Evolutionary conservation across 78 protist species (phyloP).

Genomic region (Guillardia theta): DNA sequence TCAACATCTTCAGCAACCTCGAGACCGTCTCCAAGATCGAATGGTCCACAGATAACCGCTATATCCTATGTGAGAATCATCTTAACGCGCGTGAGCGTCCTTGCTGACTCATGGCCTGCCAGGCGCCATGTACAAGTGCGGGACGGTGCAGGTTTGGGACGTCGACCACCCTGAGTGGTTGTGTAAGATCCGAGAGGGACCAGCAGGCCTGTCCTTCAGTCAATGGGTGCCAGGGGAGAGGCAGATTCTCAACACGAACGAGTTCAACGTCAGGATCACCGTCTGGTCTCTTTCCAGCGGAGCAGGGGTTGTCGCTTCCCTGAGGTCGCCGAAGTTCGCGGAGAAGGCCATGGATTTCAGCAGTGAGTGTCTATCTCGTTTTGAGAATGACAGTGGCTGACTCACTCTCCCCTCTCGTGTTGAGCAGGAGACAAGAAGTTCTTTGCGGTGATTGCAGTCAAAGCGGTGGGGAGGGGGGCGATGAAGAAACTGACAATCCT

Average conservation of each 20-base stretch:
- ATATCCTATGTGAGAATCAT: not conserved
- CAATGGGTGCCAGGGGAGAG: not conserved
- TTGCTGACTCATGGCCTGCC: not conserved
- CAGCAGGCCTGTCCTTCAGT: not conserved
- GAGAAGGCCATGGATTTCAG: conserved; percentile 12
- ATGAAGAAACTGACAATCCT: not conserved
- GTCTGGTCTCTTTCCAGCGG: not conserved
- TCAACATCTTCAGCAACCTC: not conserved
- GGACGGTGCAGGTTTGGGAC: not conserved
- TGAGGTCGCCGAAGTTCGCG: not conserved
- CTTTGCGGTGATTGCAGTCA: not conserved
- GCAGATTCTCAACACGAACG: not conserved
- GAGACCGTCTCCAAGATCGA: not conserved
- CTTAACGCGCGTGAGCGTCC: not conserved
- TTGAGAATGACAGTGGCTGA: too few relatives aligned
- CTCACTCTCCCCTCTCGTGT: too few relatives aligned
- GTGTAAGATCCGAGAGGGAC: conserved; percentile 20
- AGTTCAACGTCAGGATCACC: not conserved
- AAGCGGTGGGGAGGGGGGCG: not conserved
- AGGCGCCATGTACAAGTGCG: not conserved
- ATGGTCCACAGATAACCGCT: not conserved
- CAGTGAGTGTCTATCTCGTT: too few relatives aligned
- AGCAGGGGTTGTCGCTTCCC: not conserved
- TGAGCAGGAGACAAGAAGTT: not conserved
- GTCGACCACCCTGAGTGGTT: not conserved